A percentile compares a stretch with the other conserved stretches of the same genome.
These are phyloP conservation scores for Solanum neorickii DNA, from an alignment of 257 asterid genomes.

Conservation along the genomic window DNA sequence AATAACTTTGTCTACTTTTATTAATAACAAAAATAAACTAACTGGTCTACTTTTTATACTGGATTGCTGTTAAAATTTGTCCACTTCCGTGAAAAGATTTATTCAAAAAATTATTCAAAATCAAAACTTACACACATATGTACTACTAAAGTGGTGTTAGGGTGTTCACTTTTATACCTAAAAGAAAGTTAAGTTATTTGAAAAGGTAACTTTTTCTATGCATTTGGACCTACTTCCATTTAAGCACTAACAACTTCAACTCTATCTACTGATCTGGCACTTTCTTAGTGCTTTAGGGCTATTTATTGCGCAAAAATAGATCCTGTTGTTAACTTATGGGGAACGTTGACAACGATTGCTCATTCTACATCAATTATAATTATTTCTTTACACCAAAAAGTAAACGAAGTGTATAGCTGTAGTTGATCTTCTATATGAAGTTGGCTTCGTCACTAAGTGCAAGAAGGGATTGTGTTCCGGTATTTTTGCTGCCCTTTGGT, in stretches of 20 bases:
- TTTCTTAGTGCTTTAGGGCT: background rate
- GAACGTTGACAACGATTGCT: background rate
- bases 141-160: background rate
- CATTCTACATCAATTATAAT: background rate
- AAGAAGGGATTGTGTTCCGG: background rate
- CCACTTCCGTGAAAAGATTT: background rate
- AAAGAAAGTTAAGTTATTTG: background rate
- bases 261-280: background rate
- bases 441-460: background rate
- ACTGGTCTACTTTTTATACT: background rate
- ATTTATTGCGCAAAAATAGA: background rate
- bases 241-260: background rate
- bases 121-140: background rate
- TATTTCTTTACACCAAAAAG: background rate
- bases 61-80: background rate
- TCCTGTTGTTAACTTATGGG: background rate
- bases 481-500: background rate
- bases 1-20: background rate
- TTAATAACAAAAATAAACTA: background rate
- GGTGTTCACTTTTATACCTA: background rate
- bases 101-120: background rate
- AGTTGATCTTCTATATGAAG: background rate
- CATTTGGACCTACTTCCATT: background rate
- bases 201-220: background rate
- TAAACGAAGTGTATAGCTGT: background rate